Percentiles rank a stretch among this genome's conserved stretches.
Evolutionary conservation across 1,139 yeast genomes (phyloP).

Genomic region (Meyerozyma athensensis): DNA sequence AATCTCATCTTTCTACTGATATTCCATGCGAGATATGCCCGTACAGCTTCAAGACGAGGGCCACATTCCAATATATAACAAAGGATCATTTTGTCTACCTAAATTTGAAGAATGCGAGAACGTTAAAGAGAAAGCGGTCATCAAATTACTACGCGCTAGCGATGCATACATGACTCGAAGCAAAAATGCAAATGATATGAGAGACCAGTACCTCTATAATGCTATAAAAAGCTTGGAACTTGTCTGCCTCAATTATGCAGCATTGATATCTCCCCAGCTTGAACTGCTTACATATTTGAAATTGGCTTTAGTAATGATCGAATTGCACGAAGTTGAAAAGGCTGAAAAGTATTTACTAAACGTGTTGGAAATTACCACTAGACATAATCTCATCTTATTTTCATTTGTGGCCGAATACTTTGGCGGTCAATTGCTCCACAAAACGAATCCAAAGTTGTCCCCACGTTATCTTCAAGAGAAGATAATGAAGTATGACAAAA

Average conservation of each 20-base stretch:
- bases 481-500: conserved; percentile 4
- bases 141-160: not conserved
- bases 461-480: not conserved
- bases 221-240: conserved; percentile 1
- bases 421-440: not conserved
- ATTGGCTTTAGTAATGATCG: not conserved
- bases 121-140: not conserved
- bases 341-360: conserved; percentile 4
- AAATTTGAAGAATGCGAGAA: too few species aligned
- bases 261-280: not conserved
- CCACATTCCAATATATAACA: not conserved
- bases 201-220: not conserved
- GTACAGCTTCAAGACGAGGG: not conserved
- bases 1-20: too few species aligned
- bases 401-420: not conserved
- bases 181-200: not conserved
- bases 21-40: too few species aligned
- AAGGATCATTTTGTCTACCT: not conserved
- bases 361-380: not conserved
- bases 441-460: not conserved
- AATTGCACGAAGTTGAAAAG: not conserved
- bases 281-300: conserved; percentile 2
- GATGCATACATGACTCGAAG: not conserved
- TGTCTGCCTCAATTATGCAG: not conserved
- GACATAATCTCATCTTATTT: not conserved